Evolutionary conservation across 805 yeast species (phyloP), one percentile per base, ranked within the genome.

Genomic region (Starmerella kuoi): DNA sequence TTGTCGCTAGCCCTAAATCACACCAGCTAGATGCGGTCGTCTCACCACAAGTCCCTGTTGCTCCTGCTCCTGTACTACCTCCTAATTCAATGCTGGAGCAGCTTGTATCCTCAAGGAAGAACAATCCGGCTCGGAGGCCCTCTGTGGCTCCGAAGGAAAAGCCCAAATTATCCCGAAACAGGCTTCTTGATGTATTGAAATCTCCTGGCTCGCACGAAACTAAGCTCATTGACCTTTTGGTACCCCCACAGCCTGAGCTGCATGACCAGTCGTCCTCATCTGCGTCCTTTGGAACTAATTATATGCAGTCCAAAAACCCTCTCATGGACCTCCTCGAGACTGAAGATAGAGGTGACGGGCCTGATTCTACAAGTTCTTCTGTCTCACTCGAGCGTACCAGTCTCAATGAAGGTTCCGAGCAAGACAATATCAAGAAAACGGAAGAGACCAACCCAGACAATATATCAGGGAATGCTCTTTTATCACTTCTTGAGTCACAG

Each of bases 1-100:
- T 26, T 15, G 37, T 38, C 11, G n/a, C n/a, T n/a, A n/a, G n/a
- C n/a, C n/a, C n/a, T n/a, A n/a, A n/a, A n/a, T n/a, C n/a, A n/a
- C n/a, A 27, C 7, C 30, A 20, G 37, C 26, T 11, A 4, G 24
- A 7, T 11, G 38, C 38, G 3, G 19, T 19, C 32, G 15, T 9
- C 17, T 24, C 11, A 9, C 4, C 31, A 24, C n/a, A 3, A 11
- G 20, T 18, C 19, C 40, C 35, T 3, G 11, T 17, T 15, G 18
- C 23, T 9, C 28, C 23, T 11, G 31, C 37, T 20, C 47, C 44
- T 17, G 35, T 52, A 2, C 40, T 53, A 26, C 56, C 56, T 8
- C 52, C 54, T 17, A 48, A 44, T 24, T 40, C 50, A 14, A 42
- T 50, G 42, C 48, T 53, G n/a, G 47, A 50, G 32, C 41, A 39